phyloP scores from a whole-genome alignment of 1,284 basidiomycete species.

The Ceratobasidium sp. region DNA sequence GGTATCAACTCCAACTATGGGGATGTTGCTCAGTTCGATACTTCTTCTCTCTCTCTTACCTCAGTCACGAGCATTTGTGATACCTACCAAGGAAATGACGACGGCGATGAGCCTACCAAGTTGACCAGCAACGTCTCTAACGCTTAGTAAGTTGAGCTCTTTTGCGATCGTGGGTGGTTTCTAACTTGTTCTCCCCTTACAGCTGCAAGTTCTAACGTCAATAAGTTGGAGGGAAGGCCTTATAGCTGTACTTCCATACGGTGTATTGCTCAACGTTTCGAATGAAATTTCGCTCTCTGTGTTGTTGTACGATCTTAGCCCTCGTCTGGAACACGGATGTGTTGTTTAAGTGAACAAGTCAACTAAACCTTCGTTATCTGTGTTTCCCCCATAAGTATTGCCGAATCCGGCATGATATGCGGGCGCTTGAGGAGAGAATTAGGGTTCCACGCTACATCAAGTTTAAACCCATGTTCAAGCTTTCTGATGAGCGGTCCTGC shows the following conservation, averaged over 20 bases:
- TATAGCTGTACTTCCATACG: not conserved
- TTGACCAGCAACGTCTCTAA: constrained; percentile 35
- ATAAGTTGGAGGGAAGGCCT: not conserved
- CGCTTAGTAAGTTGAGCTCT: constrained; percentile 24
- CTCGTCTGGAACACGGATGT: too few species aligned
- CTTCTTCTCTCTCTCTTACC: constrained; percentile 40
- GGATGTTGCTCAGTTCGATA: constrained; percentile 42
- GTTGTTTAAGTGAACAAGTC: too few species aligned
- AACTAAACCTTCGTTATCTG: too few species aligned
- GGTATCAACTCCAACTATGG: constrained; percentile 42
- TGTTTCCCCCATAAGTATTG: too few species aligned
- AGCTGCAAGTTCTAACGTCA: constrained; percentile 29
- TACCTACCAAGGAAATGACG: constrained; percentile 33
- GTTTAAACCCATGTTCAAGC: too few species aligned
- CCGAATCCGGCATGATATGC: too few species aligned
- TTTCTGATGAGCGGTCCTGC: too few species aligned
- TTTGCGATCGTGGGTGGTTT: not conserved
- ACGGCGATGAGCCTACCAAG: constrained; percentile 36
- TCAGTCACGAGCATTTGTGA: constrained; percentile 17
- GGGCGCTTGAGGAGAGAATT: too few species aligned
- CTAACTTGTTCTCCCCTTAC: not conserved
- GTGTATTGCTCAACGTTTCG: too few species aligned
- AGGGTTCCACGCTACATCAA: too few species aligned
- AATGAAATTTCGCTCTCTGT: too few species aligned
- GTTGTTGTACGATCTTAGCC: too few species aligned